Evolutionary conservation across 208 protist species (phyloP).

Genomic region (Novymonas esmeraldas): DNA sequence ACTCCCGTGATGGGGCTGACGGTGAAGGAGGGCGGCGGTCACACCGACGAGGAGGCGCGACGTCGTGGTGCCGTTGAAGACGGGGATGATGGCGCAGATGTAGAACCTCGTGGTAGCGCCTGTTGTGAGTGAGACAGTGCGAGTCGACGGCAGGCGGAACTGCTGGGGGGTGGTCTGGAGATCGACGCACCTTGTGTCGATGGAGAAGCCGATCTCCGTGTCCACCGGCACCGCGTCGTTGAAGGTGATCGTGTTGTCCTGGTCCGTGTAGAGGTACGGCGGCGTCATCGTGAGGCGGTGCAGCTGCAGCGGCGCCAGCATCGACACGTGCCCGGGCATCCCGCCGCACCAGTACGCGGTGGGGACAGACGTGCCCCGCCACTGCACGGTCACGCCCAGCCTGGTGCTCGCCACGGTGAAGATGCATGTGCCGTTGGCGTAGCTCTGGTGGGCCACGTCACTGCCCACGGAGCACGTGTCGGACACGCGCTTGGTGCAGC

Average conservation of each 20-base stretch:
- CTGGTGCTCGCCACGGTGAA: background rate
- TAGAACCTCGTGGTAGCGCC: too few relatives aligned
- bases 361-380: background rate
- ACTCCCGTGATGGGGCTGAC: background rate
- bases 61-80: background rate
- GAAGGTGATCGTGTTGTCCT: background rate
- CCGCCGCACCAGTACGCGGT: conserved; percentile 6
- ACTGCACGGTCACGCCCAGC: background rate
- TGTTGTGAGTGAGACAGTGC: too few relatives aligned
- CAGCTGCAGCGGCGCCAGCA: conserved; percentile 9
- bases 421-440: conserved; percentile 5
- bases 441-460: conserved; percentile 1
- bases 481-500: background rate
- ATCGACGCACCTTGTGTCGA: background rate
- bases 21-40: background rate
- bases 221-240: conserved; percentile 1
- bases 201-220: background rate
- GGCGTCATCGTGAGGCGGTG: conserved; percentile 5
- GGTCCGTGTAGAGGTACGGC: background rate
- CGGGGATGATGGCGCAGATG: background rate
- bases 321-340: background rate
- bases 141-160: too few relatives aligned
- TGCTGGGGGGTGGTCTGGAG: too few relatives aligned
- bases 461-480: background rate
- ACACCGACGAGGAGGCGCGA: background rate